These are phyloP conservation scores for Cicer yamashitae DNA, from an alignment of 306 rosid species.

Conservation along the genomic window DNA sequence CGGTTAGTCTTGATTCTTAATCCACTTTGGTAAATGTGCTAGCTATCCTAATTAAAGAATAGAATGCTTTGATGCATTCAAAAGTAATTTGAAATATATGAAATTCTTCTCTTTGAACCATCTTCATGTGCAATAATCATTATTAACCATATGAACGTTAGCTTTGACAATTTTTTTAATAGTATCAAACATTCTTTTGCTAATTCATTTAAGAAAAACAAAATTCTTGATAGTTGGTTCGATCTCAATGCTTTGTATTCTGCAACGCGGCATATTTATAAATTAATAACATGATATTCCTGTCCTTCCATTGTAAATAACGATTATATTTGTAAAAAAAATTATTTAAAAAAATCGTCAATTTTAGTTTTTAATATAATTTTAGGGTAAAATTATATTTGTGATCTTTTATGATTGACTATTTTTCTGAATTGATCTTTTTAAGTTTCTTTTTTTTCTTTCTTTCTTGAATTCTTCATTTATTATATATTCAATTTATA, in stretches of 20 bases:
- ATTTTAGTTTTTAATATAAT: no score
- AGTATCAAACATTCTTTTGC: constrained; percentile 14
- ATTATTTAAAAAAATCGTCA: no score
- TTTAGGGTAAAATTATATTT: no score
- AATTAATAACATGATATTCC: no score
- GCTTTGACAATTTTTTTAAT: background rate
- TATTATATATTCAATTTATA: no score
- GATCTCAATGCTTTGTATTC: constrained; percentile 4
- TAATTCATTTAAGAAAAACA: background rate
- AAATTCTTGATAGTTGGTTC: constrained; percentile 19
- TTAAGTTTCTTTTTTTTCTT: no score
- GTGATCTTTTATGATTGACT: no score
- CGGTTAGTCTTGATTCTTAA: constrained; percentile 42
- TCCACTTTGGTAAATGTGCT: constrained; percentile 32
- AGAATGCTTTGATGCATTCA: constrained; percentile 8
- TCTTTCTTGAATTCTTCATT: no score
- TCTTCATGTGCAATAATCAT: constrained; percentile 34
- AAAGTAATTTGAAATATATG: constrained; percentile 35
- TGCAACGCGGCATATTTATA: background rate
- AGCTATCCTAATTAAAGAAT: constrained; percentile 1
- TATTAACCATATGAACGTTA: constrained; percentile 5
- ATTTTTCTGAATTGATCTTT: no score
- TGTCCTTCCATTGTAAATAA: no score
- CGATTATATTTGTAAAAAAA: no score
- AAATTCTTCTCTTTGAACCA: constrained; percentile 41